Conservation (phyloP, 192 early-diverging fungal genomes). For the Coemansia sp. region DNA sequence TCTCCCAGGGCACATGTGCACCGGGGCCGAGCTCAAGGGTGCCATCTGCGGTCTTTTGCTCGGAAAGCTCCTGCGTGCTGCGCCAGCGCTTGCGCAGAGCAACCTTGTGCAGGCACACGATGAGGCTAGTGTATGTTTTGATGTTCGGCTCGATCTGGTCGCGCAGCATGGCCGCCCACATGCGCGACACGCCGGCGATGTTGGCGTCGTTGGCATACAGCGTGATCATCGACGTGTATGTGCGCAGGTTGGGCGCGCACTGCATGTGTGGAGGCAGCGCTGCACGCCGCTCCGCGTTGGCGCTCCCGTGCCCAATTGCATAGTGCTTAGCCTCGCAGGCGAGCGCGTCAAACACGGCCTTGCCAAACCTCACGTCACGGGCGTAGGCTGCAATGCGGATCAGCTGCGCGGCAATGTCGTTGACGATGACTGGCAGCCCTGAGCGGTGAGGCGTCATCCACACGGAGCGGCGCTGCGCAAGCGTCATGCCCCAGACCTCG, state of each 20-base stretch:
- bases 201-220: slow-evolving; percentile 31
- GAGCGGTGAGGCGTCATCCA: slow-evolving; percentile 10
- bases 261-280: slow-evolving; percentile 25
- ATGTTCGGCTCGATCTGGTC: slow-evolving; percentile 34
- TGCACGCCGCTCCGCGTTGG: not conserved
- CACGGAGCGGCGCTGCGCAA: slow-evolving; percentile 13
- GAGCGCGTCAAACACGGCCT: slow-evolving; percentile 33
- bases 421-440: slow-evolving; percentile 31
- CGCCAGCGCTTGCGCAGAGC: slow-evolving; percentile 36
- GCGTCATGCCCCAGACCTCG: slow-evolving; percentile 20
- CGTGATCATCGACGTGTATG: slow-evolving; percentile 43
- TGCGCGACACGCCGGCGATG: slow-evolving; percentile 13
- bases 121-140: slow-evolving; percentile 40
- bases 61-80: slow-evolving; percentile 6
- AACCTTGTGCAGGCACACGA: slow-evolving; percentile 34
- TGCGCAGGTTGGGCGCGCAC: slow-evolving; percentile 43
- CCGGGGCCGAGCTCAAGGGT: not conserved
- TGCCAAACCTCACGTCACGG: slow-evolving; percentile 36
- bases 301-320: slow-evolving; percentile 9
- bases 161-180: slow-evolving; percentile 32
- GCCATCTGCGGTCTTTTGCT: not conserved
- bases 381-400: slow-evolving; percentile 37
- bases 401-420: slow-evolving; percentile 39
- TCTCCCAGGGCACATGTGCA: not conserved
- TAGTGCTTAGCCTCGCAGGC: slow-evolving; percentile 16